Conservation (phyloP, 1,284 basidiomycete species). For the Ganoderma leucocontextum region DNA sequence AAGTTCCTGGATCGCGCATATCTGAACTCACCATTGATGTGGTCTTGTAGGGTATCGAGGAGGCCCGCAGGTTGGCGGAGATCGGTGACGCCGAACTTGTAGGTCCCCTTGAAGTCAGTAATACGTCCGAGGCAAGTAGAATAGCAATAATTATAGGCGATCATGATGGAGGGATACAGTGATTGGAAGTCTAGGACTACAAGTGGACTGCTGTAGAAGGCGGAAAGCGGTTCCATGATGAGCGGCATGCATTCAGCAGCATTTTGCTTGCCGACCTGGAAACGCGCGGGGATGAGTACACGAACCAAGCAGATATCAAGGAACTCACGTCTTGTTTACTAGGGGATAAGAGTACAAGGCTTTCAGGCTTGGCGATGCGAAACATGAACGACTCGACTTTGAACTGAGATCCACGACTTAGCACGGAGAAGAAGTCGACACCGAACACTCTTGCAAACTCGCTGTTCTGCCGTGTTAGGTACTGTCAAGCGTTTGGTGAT, state of each 20-base stretch:
- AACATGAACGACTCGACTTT: conserved; percentile 99
- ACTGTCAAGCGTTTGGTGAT: not conserved
- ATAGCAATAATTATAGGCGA: conserved; percentile 98
- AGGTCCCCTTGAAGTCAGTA: conserved; percentile 83
- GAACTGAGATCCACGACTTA: conserved; percentile 95
- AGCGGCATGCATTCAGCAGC: conserved; percentile 95
- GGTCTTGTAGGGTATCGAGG: conserved; percentile 72
- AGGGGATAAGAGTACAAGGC: conserved; percentile 88
- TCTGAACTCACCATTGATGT: conserved; percentile 70
- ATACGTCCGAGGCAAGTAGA: conserved; percentile 96
- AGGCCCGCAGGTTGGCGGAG: conserved; percentile 78
- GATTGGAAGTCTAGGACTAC: conserved; percentile 96
- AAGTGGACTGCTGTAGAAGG: conserved; percentile 92
- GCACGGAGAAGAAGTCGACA: conserved; percentile 95
- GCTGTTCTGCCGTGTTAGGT: conserved; percentile 48
- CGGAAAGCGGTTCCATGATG: conserved; percentile 93
- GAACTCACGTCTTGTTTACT: conserved; percentile 79
- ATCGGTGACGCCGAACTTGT: conserved; percentile 89
- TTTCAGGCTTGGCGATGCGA: conserved; percentile 97
- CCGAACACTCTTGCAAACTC: conserved; percentile 98
- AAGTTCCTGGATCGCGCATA: not conserved
- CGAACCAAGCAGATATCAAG: not conserved
- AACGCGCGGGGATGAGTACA: conserved; percentile 12
- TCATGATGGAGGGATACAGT: conserved; percentile 97
- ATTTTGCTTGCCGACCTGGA: conserved; percentile 93